Conservation (phyloP, 352 stramenopile species). For the Globisporangium viniferum region DNA sequence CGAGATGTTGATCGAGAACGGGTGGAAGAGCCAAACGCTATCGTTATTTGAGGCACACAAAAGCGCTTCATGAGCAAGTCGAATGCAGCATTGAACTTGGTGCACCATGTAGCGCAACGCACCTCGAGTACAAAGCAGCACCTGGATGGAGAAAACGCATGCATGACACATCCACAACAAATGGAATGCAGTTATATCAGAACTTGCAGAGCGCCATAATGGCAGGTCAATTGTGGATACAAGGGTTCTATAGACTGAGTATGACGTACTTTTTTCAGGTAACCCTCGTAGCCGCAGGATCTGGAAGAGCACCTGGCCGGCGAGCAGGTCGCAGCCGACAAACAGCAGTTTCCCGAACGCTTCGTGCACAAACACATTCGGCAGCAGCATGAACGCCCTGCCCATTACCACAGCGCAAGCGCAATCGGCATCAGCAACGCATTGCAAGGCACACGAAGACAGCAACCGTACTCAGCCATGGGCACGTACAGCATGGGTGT, state of each 20-base stretch:
- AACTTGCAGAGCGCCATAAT: not conserved
- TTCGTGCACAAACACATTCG: constrained; percentile 73
- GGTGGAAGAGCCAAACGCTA: constrained; percentile 97
- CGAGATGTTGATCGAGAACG: constrained; percentile 98
- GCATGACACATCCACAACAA: not conserved
- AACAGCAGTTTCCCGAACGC: constrained; percentile 96
- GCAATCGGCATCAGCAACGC: not conserved
- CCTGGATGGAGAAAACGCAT: constrained; percentile 20
- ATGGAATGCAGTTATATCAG: not conserved
- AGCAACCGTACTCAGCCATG: not conserved
- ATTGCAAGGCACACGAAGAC: not conserved
- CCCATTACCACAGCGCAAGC: not conserved
- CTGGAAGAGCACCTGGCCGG: constrained; percentile 88
- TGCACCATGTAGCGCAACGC: not conserved
- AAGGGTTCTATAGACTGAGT: not conserved
- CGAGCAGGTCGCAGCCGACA: constrained; percentile 91
- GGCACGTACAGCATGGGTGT: constrained; percentile 91
- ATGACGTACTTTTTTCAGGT: constrained; percentile 36
- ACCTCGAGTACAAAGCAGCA: constrained; percentile 65
- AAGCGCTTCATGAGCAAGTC: not conserved
- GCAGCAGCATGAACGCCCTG: constrained; percentile 70
- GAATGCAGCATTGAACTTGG: not conserved
- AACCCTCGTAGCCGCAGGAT: constrained; percentile 74
- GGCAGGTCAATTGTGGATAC: not conserved
- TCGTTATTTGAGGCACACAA: not conserved